phyloP scores from a whole-genome alignment of 768 basidiomycete species.

The Exsudoporus frostii region DNA sequence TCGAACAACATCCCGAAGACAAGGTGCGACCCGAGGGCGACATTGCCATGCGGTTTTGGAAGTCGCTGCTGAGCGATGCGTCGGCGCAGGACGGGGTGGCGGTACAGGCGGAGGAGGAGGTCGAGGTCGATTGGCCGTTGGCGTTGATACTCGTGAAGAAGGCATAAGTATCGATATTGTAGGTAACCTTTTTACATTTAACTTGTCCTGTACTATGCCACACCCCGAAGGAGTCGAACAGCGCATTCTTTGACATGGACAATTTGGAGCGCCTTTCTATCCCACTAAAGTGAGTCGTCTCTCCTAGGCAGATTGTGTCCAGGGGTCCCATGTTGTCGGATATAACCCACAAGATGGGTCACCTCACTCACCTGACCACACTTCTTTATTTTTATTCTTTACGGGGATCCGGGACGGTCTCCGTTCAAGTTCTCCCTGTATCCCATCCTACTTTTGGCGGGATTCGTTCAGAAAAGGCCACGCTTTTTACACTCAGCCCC shows the following conservation, averaged over 20 bases:
- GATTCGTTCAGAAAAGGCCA: background rate
- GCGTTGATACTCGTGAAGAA: constrained; percentile 29
- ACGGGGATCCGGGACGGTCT: background rate
- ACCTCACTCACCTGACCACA: background rate
- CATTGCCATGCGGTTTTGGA: constrained; percentile 63
- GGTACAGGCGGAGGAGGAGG: constrained; percentile 18
- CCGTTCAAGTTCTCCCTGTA: background rate
- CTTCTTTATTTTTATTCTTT: background rate
- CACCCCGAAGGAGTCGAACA: too few species aligned
- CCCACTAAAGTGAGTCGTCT: background rate
- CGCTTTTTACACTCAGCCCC: background rate
- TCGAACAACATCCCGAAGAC: constrained; percentile 63
- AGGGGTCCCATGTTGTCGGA: background rate
- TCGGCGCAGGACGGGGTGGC: constrained; percentile 22
- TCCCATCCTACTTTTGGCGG: background rate
- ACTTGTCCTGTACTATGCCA: background rate
- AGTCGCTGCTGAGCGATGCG: constrained; percentile 43
- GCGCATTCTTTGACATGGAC: background rate
- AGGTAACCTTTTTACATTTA: background rate
- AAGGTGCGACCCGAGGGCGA: constrained; percentile 48
- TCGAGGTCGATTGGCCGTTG: constrained; percentile 45
- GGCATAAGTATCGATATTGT: background rate
- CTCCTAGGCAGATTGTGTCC: too few species aligned
- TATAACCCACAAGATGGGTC: background rate
- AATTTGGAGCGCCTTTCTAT: background rate